These are phyloP conservation scores for Cantharellus cinnabarinus DNA, from an alignment of 768 basidiomycete species.

Conservation along the genomic window DNA sequence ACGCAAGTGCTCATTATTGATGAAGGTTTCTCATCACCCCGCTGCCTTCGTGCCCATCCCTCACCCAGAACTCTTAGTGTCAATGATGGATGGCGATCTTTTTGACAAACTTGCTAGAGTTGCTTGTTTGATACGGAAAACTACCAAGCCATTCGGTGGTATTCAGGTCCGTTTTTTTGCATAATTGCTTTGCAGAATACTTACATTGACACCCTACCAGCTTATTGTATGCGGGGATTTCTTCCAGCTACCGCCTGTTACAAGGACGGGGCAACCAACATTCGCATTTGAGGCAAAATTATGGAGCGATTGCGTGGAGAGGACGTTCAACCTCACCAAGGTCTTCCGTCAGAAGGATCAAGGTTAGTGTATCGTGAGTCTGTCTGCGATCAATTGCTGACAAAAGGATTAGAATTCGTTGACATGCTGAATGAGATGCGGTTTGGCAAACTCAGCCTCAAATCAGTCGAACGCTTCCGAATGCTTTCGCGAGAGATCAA, in stretches of 20 bases:
- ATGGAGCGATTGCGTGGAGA: constrained; percentile 56
- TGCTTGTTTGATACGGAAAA: constrained; percentile 41
- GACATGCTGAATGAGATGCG: constrained; percentile 99
- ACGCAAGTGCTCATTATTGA: constrained; percentile 48
- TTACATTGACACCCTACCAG: constrained; percentile 19
- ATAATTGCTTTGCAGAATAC: background rate
- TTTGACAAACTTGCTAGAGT: constrained; percentile 79
- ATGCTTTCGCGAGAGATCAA: constrained; percentile 44
- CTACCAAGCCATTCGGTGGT: constrained; percentile 66
- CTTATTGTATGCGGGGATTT: constrained; percentile 91
- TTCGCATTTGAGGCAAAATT: constrained; percentile 80
- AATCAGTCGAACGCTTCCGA: constrained; percentile 52
- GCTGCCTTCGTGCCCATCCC: background rate
- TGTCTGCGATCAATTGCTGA: constrained; percentile 4
- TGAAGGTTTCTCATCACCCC: constrained; percentile 18
- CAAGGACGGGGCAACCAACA: constrained; percentile 35
- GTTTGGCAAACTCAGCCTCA: constrained; percentile 46
- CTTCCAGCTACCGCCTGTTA: constrained; percentile 91
- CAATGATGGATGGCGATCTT: constrained; percentile 87
- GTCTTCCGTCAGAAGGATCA: constrained; percentile 91
- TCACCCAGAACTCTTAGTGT: constrained; percentile 34
- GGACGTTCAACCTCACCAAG: constrained; percentile 82
- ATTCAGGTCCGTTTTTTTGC: constrained; percentile 41
- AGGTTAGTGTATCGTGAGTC: constrained; percentile 26
- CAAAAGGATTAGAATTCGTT: constrained; percentile 50